Percentiles rank a stretch among this genome's conserved stretches.
Evolutionary conservation across 176 grass and related monocot genomes (phyloP).

Genomic region (Oryza punctata): DNA sequence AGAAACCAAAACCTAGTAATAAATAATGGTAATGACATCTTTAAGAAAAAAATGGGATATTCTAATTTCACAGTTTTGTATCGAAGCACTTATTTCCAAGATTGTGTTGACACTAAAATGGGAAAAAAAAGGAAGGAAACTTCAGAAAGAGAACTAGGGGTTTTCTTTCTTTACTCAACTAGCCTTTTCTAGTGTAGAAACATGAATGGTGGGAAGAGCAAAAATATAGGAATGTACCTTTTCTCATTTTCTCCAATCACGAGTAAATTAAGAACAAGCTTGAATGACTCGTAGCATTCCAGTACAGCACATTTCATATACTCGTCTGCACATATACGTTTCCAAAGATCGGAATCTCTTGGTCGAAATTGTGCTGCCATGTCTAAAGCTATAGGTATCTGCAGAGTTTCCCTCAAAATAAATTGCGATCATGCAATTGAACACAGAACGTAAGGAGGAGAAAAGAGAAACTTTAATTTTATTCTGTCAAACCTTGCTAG

Average conservation of each 20-base stretch:
- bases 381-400: constrained; percentile 97
- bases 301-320: constrained; percentile 98
- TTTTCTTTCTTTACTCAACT: background rate
- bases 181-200: constrained; percentile 11
- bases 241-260: constrained; percentile 96
- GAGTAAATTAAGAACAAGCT: constrained; percentile 89
- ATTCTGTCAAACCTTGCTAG: constrained; percentile 76
- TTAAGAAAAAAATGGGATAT: constrained; percentile 13
- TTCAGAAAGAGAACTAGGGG: constrained; percentile 10
- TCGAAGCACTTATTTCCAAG: constrained; percentile 25
- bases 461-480: constrained; percentile 25
- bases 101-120: constrained; percentile 10
- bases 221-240: constrained; percentile 53
- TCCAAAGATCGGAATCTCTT: constrained; percentile 95
- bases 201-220: constrained; percentile 13
- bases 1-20: constrained; percentile 11
- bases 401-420: constrained; percentile 42
- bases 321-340: constrained; percentile 89
- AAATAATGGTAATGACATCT: background rate
- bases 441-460: constrained; percentile 8
- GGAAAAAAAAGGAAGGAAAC: background rate
- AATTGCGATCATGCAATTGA: constrained; percentile 2
- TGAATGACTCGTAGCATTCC: constrained; percentile 97
- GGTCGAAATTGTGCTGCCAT: constrained; percentile 93
- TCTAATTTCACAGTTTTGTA: constrained; percentile 9